Evolutionary conservation across 129 eudicot genomes (phyloP).

Genomic region (Logfia minima): DNA sequence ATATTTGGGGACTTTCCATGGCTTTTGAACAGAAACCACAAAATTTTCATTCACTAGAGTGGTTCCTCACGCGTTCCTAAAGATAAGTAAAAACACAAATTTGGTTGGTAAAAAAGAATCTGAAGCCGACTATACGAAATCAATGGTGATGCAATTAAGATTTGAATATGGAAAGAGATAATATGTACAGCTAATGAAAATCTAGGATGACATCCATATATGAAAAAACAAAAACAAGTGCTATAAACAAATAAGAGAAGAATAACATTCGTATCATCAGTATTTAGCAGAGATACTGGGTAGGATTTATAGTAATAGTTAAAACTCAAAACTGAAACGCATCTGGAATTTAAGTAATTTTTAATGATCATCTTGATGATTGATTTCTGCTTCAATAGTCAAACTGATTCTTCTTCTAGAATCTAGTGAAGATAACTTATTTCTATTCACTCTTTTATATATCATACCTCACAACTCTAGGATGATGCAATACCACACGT

Average conservation of each 20-base stretch:
- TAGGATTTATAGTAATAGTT: constrained; percentile 42
- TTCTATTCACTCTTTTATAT: constrained; percentile 11
- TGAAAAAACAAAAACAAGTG: constrained; percentile 31
- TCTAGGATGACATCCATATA: constrained; percentile 69
- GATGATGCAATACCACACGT: constrained; percentile 41
- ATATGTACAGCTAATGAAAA: constrained; percentile 56
- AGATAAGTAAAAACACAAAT: constrained; percentile 17
- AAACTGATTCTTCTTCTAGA: constrained; percentile 42
- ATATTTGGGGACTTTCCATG: not conserved
- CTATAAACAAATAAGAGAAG: not conserved
- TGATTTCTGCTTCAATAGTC: constrained; percentile 44
- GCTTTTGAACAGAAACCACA: not conserved
- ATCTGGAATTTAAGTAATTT: constrained; percentile 42
- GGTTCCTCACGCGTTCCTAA: constrained; percentile 27
- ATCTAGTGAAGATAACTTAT: constrained; percentile 42
- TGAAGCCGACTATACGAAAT: constrained; percentile 31
- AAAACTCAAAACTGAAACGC: constrained; percentile 29
- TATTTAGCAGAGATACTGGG: constrained; percentile 60
- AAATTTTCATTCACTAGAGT: not conserved
- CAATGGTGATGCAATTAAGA: constrained; percentile 58
- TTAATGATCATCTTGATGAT: constrained; percentile 39
- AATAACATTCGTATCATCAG: constrained; percentile 30
- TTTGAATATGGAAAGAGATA: constrained; percentile 35
- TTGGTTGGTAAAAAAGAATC: constrained; percentile 32
- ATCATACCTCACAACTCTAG: constrained; percentile 12